Conservation (phyloP, 1,284 basidiomycete genomes). For the Cystobasidiaceae sp. region DNA sequence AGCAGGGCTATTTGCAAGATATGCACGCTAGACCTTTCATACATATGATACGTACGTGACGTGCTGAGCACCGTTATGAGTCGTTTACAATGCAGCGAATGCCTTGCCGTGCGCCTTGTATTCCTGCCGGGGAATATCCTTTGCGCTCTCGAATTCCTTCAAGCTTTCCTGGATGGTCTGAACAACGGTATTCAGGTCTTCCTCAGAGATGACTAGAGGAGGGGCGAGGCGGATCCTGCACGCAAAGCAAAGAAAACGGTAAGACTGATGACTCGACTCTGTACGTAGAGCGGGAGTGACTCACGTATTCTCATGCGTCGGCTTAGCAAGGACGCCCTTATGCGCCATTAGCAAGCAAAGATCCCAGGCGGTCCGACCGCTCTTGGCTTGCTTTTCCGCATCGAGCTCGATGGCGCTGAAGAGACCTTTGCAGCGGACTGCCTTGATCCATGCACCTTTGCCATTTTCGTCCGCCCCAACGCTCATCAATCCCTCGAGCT, state of each 20-base stretch:
- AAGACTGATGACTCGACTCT: neutral
- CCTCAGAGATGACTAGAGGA: constrained; percentile 84
- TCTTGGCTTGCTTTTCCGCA: constrained; percentile 64
- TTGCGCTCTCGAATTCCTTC: constrained; percentile 76
- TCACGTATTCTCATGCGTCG: constrained; percentile 89
- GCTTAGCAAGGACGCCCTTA: constrained; percentile 86
- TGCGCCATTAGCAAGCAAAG: constrained; percentile 88
- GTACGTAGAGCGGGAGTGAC: constrained; percentile 42
- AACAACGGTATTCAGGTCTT: constrained; percentile 70
- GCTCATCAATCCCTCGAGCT: constrained; percentile 51
- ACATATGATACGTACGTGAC: neutral
- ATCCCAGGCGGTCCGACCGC: constrained; percentile 85
- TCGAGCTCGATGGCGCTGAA: constrained; percentile 94
- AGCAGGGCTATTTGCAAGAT: too few species aligned
- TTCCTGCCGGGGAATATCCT: constrained; percentile 64
- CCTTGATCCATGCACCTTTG: constrained; percentile 38
- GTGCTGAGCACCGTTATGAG: neutral
- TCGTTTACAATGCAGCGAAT: constrained; percentile 14
- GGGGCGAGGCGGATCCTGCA: constrained; percentile 87
- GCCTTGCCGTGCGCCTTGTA: constrained; percentile 42
- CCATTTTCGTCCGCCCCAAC: constrained; percentile 31
- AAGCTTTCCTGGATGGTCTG: constrained; percentile 71
- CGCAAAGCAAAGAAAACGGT: constrained; percentile 5
- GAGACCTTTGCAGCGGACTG: constrained; percentile 49
- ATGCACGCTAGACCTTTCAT: too few species aligned